phyloP scores from a whole-genome alignment of 768 basidiomycete species.

The Tricholoma sp. region DNA sequence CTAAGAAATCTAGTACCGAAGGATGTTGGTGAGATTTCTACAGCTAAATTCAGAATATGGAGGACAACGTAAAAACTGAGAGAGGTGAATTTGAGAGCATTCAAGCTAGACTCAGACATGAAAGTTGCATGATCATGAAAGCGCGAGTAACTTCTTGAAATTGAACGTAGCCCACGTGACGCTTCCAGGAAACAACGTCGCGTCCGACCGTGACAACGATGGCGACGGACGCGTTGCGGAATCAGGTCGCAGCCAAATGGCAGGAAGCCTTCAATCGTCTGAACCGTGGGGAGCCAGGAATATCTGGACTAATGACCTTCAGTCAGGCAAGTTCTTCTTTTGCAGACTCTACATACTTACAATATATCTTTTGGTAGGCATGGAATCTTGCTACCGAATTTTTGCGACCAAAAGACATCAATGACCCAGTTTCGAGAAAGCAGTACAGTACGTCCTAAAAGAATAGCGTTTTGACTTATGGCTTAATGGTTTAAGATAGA shows the following conservation, averaged over 20 bases:
- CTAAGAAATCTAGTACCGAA: no score
- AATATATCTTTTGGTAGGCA: slow-evolving; percentile 35
- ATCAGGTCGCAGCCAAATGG: slow-evolving; percentile 68
- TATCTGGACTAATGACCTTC: slow-evolving; percentile 59
- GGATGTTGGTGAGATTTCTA: no score
- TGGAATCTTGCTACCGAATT: slow-evolving; percentile 54
- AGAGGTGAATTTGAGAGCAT: no score
- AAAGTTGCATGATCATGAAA: no score
- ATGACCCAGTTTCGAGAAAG: slow-evolving; percentile 24
- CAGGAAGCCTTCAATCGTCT: slow-evolving; percentile 63
- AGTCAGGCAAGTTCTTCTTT: slow-evolving; percentile 43
- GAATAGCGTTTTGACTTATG: neutral
- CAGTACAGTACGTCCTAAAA: slow-evolving; percentile 15
- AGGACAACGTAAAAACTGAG: no score
- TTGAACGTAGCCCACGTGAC: neutral
- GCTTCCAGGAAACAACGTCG: neutral
- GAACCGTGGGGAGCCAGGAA: slow-evolving; percentile 54
- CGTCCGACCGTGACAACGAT: slow-evolving; percentile 22
- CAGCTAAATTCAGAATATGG: no score
- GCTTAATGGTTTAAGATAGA: slow-evolving; percentile 25
- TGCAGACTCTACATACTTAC: neutral
- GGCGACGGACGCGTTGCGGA: slow-evolving; percentile 59
- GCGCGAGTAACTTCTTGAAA: no score
- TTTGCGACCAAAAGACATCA: slow-evolving; percentile 51
- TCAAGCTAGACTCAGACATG: no score